Conservation (phyloP, 441 rosid genomes). For the Omphalea diandra region DNA sequence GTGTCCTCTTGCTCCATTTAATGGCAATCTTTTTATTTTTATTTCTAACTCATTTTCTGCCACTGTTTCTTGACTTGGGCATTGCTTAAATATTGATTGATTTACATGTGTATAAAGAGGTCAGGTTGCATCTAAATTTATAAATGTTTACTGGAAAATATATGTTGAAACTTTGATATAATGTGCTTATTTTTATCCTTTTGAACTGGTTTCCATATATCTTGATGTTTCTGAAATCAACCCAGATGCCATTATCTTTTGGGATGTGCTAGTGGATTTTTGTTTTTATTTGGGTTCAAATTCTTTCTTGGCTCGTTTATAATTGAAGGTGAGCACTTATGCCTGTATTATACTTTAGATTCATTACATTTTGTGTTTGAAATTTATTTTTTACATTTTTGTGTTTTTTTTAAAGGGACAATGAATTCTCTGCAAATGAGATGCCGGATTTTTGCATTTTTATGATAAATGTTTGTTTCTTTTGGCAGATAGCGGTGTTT, state of each 20-base stretch:
- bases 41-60: too few species aligned
- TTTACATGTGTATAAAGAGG: too few species aligned
- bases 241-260: neutral
- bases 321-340: neutral
- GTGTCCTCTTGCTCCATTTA: neutral
- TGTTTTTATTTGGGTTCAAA: neutral
- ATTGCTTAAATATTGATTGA: too few species aligned
- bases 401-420: neutral
- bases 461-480: neutral
- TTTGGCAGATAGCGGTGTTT: constrained; percentile 5
- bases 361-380: neutral
- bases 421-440: neutral
- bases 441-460: neutral
- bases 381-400: neutral
- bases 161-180: neutral
- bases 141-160: neutral
- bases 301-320: neutral
- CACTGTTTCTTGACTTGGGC: neutral
- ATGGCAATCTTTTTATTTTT: neutral
- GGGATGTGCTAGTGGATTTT: neutral
- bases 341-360: neutral
- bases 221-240: neutral
- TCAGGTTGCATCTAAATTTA: neutral
- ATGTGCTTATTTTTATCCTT: too few species aligned
- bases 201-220: constrained; percentile 7